Evolutionary conservation across 2,329 filamentous ascomycete genomes (phyloP), one percentile per base, ranked within the genome.

Genomic region (Aspergillus sp.): DNA sequence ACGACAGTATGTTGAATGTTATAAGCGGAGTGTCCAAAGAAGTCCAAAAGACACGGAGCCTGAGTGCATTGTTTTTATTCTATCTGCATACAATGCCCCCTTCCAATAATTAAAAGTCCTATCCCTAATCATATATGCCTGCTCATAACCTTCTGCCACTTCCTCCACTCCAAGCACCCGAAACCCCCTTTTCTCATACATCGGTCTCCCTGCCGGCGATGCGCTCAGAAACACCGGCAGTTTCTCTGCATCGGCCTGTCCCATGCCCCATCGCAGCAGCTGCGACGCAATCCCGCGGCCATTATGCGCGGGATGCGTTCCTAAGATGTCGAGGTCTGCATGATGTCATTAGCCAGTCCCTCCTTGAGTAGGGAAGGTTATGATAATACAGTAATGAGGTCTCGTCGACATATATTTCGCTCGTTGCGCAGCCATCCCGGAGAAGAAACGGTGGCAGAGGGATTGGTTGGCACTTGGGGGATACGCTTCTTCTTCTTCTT

Each of bases 161-260:
- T 49, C 46, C 36, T 35, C 45, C 43, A 19, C 38, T 12, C 45
- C 42, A 33, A 52, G 29, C 7, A 61, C 55, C 27, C 55, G 53
- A 50, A 73, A 73, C 4, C 69, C 68, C 44, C 60, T 57, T 38
- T 60, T 71, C 48, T 60, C 44, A 50, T 73, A 73, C 32, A 73
- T 27, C 1, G 52, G 48, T 43, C 62, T 64, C 2, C 62, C 71
- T 4, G 45, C 56, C 9, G 56, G 52, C 2, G 66, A 67, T 9
- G 68, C 58, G 34, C 66, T 60, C 0, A 73, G 58, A 35, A 61
- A 72, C 2, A 57, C 58, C 19, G 65, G 59, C 4, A 72, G 34
- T 0, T 60, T 58, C 29, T 62, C 60, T 19, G 53, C 57, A 42
- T 61, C 60, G 2, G 69, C 67, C 10, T 67, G 60, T 7, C 62